Base-by-base conservation (phyloP, 1,139 yeast species). In the Saccharomyces hybrid region DNA sequence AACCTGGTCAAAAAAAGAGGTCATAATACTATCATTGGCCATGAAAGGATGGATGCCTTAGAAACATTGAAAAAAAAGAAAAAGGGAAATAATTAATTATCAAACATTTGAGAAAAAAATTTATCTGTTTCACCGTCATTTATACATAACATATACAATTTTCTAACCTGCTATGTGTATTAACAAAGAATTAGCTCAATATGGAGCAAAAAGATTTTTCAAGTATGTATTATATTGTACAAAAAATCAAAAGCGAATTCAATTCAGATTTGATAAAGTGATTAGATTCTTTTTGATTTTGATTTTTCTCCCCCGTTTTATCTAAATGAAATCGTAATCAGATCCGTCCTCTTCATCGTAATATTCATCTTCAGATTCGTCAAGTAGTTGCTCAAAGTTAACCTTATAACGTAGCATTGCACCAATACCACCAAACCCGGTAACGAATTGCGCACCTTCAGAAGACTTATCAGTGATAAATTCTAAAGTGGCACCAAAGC, bases 371-470 rank as follows among this genome's bases (percentile, higher is more conserved):
- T 88, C 96, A 58, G 88, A 82, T 62, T 88, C 97, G 57, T 90
- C 96, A 51, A 76, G 87, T 72, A 93, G 81, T 78, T 89, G 96
- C 71, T 93, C 99, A 69, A 93, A 93, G 77, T 93, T 93, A 65
- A 93, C 95, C 76, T 90, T 90, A 76, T 93, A 93, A 78, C 99
- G 89, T 73, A 93, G 79, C 68, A 93, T 73, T 57, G 96, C 97
- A 73, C 99, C 99, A 64, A 93, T 82, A 77, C 99, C 99, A 86
- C 99, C 99, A 69, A 93, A 93, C 58, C 99, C 99, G 68, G 85
- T 88, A 59, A 87, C 95, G 73, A 93, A 93, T 77, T 93, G 99
- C 49, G 98, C 96, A 77, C 99, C 99, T 75, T 93, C 99, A 52
- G 96, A 86, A 42, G 96, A 88, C 75, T 88, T 85, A 76, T 93